phyloP scores from a whole-genome alignment of 306 rosid species.

The Vigna hirtella region DNA sequence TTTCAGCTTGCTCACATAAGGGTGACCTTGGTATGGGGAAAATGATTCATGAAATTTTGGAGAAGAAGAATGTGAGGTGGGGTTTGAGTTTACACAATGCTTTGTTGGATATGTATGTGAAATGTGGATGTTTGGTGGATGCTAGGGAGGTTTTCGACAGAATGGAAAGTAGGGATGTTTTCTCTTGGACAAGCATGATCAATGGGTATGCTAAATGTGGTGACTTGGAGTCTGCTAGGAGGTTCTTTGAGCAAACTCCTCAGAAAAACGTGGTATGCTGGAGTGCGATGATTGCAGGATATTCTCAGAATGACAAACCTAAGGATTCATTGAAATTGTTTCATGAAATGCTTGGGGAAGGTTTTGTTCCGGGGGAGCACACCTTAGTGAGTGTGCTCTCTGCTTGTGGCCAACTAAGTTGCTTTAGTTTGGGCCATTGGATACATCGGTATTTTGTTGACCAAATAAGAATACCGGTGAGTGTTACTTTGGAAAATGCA shows the following conservation, averaged over 20 bases:
- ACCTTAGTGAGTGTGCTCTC: conserved; percentile 79
- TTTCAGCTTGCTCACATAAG: conserved; percentile 60
- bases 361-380: conserved; percentile 61
- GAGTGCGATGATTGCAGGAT: conserved; percentile 83
- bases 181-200: conserved; percentile 81
- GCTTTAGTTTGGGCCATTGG: conserved; percentile 66
- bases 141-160: conserved; percentile 65
- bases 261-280: conserved; percentile 69
- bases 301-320: conserved; percentile 73
- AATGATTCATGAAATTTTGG: conserved; percentile 50
- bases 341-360: conserved; percentile 57
- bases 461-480: conserved; percentile 38
- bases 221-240: conserved; percentile 70
- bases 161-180: conserved; percentile 70
- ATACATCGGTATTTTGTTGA: conserved; percentile 55
- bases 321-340: conserved; percentile 69
- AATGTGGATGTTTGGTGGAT: conserved; percentile 56
- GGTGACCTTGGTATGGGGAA: conserved; percentile 59
- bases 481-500: conserved; percentile 68
- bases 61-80: conserved; percentile 37
- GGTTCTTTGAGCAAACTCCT: conserved; percentile 67
- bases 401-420: conserved; percentile 74
- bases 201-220: conserved; percentile 81
- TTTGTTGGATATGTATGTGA: conserved; percentile 73
- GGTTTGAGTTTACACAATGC: conserved; percentile 66